These are phyloP conservation scores for Theileria parva DNA, from an alignment of 169 alveolate genomes.

Conservation along the genomic window DNA sequence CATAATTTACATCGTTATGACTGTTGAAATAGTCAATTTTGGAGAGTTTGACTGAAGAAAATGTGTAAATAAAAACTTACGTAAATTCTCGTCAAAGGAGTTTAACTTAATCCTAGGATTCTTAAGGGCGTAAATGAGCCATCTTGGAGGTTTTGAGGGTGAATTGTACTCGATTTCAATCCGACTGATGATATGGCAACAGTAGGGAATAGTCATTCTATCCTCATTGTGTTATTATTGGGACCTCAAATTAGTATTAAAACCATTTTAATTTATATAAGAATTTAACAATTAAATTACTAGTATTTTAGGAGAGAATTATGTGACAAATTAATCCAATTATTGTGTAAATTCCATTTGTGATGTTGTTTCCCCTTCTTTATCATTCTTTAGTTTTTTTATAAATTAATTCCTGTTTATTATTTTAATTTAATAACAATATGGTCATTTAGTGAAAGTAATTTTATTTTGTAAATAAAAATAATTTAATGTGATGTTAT, in stretches of 20 bases:
- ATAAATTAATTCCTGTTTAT: too few species aligned
- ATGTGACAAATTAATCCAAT: not conserved
- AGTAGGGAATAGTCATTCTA: constrained; percentile 56
- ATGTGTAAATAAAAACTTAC: not conserved
- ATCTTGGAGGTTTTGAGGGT: constrained; percentile 35
- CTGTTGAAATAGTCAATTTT: not conserved
- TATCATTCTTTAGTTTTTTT: too few species aligned
- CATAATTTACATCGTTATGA: not conserved
- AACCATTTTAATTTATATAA: not conserved
- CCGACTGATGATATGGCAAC: constrained; percentile 55
- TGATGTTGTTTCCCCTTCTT: not conserved
- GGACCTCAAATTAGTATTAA: not conserved
- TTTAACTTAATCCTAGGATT: constrained; percentile 28
- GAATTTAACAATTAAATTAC: too few species aligned
- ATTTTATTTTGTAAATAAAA: too few species aligned
- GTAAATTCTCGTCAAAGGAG: not conserved
- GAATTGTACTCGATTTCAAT: constrained; percentile 54
- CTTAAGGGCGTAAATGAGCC: constrained; percentile 42
- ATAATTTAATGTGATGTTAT: not conserved
- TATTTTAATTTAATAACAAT: too few species aligned
- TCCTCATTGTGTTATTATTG: not conserved
- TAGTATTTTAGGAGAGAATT: too few species aligned
- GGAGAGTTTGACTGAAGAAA: not conserved
- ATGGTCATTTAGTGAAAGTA: not conserved
- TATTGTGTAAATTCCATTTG: not conserved